Conservation (phyloP, 495 filamentous ascomycete genomes). For the Daldinia caldariorum region DNA sequence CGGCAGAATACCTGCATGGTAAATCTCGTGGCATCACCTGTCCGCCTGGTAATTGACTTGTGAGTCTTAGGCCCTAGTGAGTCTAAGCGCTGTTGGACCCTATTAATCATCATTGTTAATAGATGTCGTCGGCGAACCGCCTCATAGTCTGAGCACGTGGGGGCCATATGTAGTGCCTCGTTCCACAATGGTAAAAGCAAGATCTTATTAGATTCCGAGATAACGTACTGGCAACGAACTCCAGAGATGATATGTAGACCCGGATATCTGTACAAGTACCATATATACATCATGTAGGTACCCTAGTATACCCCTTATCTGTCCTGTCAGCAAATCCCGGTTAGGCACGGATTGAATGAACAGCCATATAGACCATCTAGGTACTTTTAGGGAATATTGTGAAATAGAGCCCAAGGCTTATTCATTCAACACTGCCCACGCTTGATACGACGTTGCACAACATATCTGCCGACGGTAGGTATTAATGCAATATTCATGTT, state of each 20-base stretch:
- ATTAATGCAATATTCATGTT: constrained; percentile 4
- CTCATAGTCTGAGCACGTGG: constrained; percentile 1
- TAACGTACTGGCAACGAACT: constrained; percentile 2
- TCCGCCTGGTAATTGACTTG: neutral
- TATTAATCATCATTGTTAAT: neutral
- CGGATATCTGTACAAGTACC: no score
- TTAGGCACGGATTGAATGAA: neutral
- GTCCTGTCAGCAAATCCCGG: no score
- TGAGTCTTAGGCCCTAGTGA: neutral
- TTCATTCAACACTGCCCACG: neutral
- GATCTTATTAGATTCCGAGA: constrained; percentile 14
- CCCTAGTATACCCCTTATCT: no score
- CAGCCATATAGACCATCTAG: neutral
- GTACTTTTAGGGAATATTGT: neutral
- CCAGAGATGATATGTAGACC: neutral
- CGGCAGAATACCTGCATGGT: neutral
- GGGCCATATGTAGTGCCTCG: constrained; percentile 13
- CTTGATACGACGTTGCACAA: constrained; percentile 30
- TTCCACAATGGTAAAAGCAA: constrained; percentile 18
- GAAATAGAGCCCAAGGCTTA: neutral
- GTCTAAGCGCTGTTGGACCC: neutral
- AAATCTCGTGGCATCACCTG: neutral
- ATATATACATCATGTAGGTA: no score
- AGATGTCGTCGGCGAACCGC: constrained; percentile 2
- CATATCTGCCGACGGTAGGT: constrained; percentile 21